These are phyloP conservation scores for Rehmannia glutinosa DNA, from an alignment of 257 asterid species.

Conservation along the genomic window DNA sequence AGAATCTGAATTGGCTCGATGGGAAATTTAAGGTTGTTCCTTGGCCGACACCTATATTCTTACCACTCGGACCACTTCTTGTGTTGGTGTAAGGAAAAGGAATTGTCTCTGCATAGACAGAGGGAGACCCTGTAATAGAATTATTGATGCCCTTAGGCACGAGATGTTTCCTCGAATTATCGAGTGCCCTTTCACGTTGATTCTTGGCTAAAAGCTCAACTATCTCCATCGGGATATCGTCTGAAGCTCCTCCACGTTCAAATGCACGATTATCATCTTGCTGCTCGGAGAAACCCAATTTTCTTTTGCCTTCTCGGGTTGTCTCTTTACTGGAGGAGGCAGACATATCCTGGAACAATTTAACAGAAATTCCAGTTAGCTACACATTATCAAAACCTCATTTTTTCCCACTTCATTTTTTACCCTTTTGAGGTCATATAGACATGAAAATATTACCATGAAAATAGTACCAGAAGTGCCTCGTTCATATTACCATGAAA, in stretches of 20 bases:
- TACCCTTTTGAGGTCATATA: no score
- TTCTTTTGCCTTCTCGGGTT: conserved; percentile 25
- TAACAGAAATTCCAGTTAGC: conserved; percentile 8
- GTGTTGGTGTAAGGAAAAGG: conserved; percentile 26
- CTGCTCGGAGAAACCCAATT: conserved; percentile 15
- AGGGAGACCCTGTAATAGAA: conserved; percentile 20
- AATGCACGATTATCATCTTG: conserved; percentile 15
- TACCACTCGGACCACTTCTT: conserved; percentile 11
- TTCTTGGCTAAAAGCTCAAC: conserved; percentile 69
- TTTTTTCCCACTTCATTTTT: no score
- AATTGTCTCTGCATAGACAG: conserved; percentile 21
- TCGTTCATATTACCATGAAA: no score
- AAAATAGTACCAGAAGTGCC: no score
- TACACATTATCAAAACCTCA: not conserved
- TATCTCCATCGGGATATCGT: conserved; percentile 79
- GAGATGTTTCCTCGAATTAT: conserved; percentile 23
- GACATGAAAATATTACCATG: no score
- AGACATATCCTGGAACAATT: conserved; percentile 28
- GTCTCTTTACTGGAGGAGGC: conserved; percentile 19
- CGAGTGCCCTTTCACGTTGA: conserved; percentile 59
- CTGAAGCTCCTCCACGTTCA: conserved; percentile 30
- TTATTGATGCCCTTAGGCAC: conserved; percentile 11
- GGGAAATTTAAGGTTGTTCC: conserved; percentile 15
- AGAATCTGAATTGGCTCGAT: conserved; percentile 28
- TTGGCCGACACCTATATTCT: conserved; percentile 8